Percentiles rank a stretch among this genome's conserved stretches.
phyloP scores from a whole-genome alignment of 2,329 filamentous ascomycete genomes.

The Lecanosticta acicola region DNA sequence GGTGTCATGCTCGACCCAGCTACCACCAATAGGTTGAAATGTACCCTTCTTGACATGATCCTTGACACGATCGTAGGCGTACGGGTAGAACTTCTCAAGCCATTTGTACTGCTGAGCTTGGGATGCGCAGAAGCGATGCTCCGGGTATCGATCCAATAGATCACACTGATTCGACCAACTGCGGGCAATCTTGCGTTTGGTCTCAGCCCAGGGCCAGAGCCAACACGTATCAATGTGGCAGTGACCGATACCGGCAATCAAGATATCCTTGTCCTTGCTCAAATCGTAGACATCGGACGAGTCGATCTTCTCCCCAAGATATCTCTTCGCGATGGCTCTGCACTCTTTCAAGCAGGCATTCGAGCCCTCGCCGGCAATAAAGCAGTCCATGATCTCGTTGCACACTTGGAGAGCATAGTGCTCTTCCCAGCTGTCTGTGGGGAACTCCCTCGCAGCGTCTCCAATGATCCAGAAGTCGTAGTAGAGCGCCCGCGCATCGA shows the following conservation, averaged over 20 bases:
- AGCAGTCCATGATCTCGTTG: conserved; percentile 85
- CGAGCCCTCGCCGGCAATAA: conserved; percentile 69
- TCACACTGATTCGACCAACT: conserved; percentile 98
- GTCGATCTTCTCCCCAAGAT: conserved; percentile 74
- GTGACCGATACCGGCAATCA: conserved; percentile 86
- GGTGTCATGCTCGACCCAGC: conserved; percentile 98
- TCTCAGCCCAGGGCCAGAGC: conserved; percentile 98
- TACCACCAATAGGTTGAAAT: conserved; percentile 93
- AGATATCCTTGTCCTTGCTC: conserved; percentile 55
- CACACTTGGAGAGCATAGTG: conserved; percentile 78
- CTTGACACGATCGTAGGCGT: conserved; percentile 85
- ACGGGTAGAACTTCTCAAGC: conserved; percentile 84
- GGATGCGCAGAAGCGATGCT: conserved; percentile 86
- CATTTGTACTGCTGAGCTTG: conserved; percentile 98
- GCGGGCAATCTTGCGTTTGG: conserved; percentile 88
- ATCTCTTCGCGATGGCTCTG: conserved; percentile 75
- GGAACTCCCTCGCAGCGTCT: conserved; percentile 88
- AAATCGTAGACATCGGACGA: conserved; percentile 74
- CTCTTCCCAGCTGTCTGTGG: conserved; percentile 78
- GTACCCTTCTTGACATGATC: conserved; percentile 80
- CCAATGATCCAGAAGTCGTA: conserved; percentile 95
- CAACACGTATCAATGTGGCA: conserved; percentile 98
- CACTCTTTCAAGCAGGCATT: conserved; percentile 71
- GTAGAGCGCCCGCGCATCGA: conserved; percentile 73
- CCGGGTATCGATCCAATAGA: conserved; percentile 88